Percentiles rank a stretch among this genome's conserved stretches.
phyloP scores from a whole-genome alignment of 108 stramenopile genomes.

The Nannochloropsis oceanica region DNA sequence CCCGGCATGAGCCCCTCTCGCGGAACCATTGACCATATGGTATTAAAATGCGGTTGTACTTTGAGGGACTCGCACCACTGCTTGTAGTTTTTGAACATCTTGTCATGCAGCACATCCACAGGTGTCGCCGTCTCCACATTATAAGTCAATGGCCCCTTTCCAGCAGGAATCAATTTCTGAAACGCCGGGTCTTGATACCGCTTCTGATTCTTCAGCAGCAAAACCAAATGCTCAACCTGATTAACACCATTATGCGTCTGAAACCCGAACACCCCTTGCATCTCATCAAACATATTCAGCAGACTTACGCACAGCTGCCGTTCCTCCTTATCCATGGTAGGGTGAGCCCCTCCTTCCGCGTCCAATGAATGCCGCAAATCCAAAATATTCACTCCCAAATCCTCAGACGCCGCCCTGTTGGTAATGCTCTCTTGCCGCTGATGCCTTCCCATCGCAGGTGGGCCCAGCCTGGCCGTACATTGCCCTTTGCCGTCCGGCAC shows the following conservation, averaged over 20 bases:
- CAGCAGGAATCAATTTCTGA: not conserved
- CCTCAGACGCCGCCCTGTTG: not conserved
- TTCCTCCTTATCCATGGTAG: not conserved
- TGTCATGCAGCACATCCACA: constrained; percentile 75
- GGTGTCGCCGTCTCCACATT: constrained; percentile 45
- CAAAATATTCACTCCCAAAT: not conserved
- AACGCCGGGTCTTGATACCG: constrained; percentile 50
- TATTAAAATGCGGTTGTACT: constrained; percentile 61
- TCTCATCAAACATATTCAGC: not conserved
- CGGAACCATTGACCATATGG: not conserved
- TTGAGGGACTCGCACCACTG: constrained; percentile 86
- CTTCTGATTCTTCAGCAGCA: constrained; percentile 82
- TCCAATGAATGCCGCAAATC: not conserved
- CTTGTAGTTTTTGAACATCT: constrained; percentile 90
- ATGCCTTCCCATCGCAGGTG: not conserved
- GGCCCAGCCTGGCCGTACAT: not conserved
- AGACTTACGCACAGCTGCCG: not conserved
- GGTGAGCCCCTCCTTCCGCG: not conserved
- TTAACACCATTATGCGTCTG: constrained; percentile 76
- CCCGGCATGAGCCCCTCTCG: not conserved
- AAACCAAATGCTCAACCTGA: constrained; percentile 87
- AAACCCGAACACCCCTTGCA: constrained; percentile 43
- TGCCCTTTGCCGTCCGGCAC: not conserved
- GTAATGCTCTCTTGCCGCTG: not conserved
- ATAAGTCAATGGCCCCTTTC: not conserved